Conservation (phyloP, 208 protist species). For the Trypanosoma rangeli region DNA sequence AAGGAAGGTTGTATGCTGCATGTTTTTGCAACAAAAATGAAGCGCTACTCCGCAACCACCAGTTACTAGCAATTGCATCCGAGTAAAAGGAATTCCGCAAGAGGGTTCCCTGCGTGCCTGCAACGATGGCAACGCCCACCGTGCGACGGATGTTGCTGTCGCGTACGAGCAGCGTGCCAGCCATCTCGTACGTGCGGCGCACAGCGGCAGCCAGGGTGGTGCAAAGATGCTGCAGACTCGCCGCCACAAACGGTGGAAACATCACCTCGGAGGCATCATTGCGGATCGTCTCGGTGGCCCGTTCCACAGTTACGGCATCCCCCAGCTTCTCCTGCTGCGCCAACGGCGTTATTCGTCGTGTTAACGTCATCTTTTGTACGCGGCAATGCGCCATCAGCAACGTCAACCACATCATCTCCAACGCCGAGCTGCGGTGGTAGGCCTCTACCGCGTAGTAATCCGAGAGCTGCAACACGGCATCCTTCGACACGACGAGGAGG, state of each 20-base stretch:
- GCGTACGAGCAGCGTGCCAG: conserved; percentile 14
- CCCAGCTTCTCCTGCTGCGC: not conserved
- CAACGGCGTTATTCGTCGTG: not conserved
- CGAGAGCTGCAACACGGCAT: conserved; percentile 17
- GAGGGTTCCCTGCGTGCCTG: conserved; percentile 22
- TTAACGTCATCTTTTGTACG: not conserved
- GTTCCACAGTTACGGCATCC: not conserved
- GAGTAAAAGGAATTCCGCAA: conserved; percentile 24
- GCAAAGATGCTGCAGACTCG: conserved; percentile 20
- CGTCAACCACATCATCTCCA: conserved; percentile 23
- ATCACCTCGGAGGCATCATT: not conserved
- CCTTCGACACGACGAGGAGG: conserved; percentile 15
- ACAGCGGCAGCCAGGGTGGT: conserved; percentile 11
- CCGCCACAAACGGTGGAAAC: conserved; percentile 21
- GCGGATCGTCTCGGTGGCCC: not conserved
- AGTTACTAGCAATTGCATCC: conserved; percentile 26
- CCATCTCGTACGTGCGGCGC: conserved; percentile 21
- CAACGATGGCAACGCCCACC: conserved; percentile 22
- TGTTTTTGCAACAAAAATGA: not conserved
- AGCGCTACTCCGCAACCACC: conserved; percentile 27
- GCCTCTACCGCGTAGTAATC: conserved; percentile 16
- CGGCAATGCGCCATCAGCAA: conserved; percentile 17
- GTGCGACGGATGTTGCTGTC: conserved; percentile 26
- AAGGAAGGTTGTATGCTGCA: not conserved
- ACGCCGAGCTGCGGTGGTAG: conserved; percentile 3